phyloP scores from a whole-genome alignment of 2,329 filamentous ascomycete genomes.

The Sporothrix protearum region DNA sequence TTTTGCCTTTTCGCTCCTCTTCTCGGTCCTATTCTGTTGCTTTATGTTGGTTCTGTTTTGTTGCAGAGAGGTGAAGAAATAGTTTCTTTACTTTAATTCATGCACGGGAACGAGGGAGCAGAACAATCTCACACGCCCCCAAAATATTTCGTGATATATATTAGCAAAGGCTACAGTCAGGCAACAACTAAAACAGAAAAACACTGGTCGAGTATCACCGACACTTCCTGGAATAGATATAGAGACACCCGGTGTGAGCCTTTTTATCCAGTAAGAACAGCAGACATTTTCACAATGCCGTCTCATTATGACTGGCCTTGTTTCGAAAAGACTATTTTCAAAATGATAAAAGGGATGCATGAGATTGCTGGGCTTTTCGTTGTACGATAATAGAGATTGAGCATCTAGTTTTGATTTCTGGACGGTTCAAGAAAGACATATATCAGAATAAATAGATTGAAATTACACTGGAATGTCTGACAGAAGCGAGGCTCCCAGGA shows the following conservation, averaged over 20 bases:
- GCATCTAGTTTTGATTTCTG: not conserved
- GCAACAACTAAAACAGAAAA: too few relatives aligned
- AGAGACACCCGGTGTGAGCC: not conserved
- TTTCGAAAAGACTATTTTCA: slow-evolving; percentile 12
- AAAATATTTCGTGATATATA: not conserved
- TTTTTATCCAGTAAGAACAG: not conserved
- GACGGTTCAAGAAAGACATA: not conserved
- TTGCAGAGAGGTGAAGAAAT: too few relatives aligned
- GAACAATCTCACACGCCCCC: not conserved
- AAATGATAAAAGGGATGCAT: not conserved
- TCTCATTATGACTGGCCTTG: not conserved
- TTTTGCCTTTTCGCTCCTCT: slow-evolving; percentile 12
- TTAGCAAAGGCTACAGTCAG: not conserved
- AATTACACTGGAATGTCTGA: too few relatives aligned
- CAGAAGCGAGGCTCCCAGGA: too few relatives aligned
- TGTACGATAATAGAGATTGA: not conserved
- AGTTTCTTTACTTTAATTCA: not conserved
- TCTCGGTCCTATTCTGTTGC: slow-evolving; percentile 4
- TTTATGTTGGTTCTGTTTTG: not conserved
- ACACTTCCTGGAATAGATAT: not conserved
- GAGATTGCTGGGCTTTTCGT: not conserved
- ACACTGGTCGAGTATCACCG: not conserved
- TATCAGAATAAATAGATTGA: not conserved
- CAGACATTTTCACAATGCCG: not conserved
- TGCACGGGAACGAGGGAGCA: not conserved